These are phyloP conservation scores for Candida sojae DNA, from an alignment of 1,139 yeast genomes.

Conservation along the genomic window DNA sequence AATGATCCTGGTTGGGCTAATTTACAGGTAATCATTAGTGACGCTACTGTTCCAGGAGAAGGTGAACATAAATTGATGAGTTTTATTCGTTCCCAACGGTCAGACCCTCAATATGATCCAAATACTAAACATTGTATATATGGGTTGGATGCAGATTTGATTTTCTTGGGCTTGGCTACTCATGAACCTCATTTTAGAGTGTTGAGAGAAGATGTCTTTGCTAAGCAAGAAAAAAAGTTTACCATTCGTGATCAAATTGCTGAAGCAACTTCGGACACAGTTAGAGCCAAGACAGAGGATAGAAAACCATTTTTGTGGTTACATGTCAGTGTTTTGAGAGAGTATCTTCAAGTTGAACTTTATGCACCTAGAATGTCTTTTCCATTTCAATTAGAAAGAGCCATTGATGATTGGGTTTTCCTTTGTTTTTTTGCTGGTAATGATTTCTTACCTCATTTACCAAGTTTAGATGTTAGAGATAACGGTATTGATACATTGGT, in stretches of 20 bases:
- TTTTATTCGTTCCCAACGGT: conserved; percentile 81
- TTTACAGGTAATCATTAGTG: conserved; percentile 83
- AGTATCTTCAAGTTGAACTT: conserved; percentile 83
- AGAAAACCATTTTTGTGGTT: conserved; percentile 93
- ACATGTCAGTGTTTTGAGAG: conserved; percentile 84
- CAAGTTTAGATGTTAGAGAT: conserved; percentile 92
- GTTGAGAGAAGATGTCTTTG: conserved; percentile 94
- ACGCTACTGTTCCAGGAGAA: conserved; percentile 98
- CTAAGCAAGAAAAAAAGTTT: conserved; percentile 54
- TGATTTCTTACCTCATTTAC: conserved; percentile 96
- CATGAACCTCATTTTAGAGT: conserved; percentile 97
- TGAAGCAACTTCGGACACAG: conserved; percentile 21
- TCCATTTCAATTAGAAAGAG: conserved; percentile 86
- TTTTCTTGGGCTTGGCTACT: conserved; percentile 91
- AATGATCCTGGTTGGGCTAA: conserved; percentile 91
- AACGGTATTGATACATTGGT: conserved; percentile 85
- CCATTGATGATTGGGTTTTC: conserved; percentile 98
- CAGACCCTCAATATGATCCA: conserved; percentile 83
- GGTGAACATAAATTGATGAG: conserved; percentile 99
- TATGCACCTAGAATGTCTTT: conserved; percentile 69
- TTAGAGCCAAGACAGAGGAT: conserved; percentile 63
- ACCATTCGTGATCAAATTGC: conserved; percentile 49
- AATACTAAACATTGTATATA: conserved; percentile 92
- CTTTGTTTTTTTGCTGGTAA: conserved; percentile 99
- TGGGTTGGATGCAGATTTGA: conserved; percentile 97